phyloP scores from a whole-genome alignment of 2,329 filamentous ascomycete genomes.

The Alternaria brassicae region DNA sequence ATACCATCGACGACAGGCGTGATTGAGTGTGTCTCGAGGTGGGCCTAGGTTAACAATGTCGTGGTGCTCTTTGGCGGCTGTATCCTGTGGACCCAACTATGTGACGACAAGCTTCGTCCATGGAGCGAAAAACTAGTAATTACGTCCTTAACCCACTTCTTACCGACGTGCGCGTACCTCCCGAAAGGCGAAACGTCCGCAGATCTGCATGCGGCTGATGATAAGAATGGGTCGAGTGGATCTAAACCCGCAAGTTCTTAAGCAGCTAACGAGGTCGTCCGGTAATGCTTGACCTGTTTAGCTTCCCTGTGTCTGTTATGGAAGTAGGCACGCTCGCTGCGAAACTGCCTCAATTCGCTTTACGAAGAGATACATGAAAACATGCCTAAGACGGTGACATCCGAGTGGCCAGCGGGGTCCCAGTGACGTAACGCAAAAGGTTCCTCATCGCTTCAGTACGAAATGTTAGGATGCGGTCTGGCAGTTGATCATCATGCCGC shows the following conservation, averaged over 20 bases:
- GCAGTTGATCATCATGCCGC: neutral
- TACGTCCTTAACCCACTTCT: slow-evolving; percentile 6
- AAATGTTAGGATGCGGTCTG: neutral
- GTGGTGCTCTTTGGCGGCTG: slow-evolving; percentile 6
- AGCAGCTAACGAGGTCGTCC: neutral
- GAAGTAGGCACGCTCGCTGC: neutral
- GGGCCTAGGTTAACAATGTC: slow-evolving; percentile 11
- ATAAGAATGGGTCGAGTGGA: slow-evolving; percentile 11
- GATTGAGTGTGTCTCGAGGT: slow-evolving; percentile 6
- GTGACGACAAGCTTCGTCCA: slow-evolving; percentile 13
- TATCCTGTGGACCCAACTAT: slow-evolving; percentile 14
- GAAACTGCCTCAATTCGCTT: neutral
- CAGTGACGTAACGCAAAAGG: neutral
- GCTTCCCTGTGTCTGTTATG: neutral
- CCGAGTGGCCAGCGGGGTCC: neutral
- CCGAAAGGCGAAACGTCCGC: slow-evolving; percentile 7
- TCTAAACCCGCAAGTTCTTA: slow-evolving; percentile 3
- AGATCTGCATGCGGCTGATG: slow-evolving; percentile 15
- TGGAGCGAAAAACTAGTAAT: slow-evolving; percentile 10
- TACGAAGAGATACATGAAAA: no score
- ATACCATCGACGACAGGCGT: slow-evolving; percentile 13
- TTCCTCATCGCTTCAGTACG: neutral
- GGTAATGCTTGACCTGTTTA: slow-evolving; percentile 3
- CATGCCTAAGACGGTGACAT: neutral
- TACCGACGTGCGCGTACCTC: slow-evolving; percentile 1